Base-by-base conservation (phyloP, 1,139 yeast genomes). In the Sugiyamaella japonica region DNA sequence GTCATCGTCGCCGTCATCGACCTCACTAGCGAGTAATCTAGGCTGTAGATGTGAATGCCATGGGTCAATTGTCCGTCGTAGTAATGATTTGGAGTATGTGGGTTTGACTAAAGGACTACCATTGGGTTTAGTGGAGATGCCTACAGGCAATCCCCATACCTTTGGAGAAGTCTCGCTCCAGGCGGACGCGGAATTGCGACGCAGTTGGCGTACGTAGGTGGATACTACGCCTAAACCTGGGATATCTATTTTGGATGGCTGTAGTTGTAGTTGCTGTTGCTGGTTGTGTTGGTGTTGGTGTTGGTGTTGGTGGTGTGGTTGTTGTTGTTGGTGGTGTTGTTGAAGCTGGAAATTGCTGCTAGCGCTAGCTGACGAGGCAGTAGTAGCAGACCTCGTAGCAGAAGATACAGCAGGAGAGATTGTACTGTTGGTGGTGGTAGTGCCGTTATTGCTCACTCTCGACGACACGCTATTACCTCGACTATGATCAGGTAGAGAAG, bases 21-120 rank as follows among this genome's bases (percentile, higher is more conserved):
- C 84, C 68, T 87, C 95, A 12, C 86, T 82, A 1, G 93, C 93
- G 57, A 87, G 73, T 67, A 86, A 76, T 55, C 90, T 77, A n/a
- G 88, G 89, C 53, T 83, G 81, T 61, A 86, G 75, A 65, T 83
- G 89, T 3, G 91, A 88, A 66, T 86, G 93, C 59, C 85, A 83
- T 64, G 86, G 78, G 59, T 85, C 90, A 58, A 83, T 68, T 31
- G 72, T 69, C 32, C 68, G 60, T 47, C 68, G 64, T 52, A 66
- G 59, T 48, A 59, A 54, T 13, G 62, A 60, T 13, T 68, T 67
- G 5, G 70, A 63, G 43, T 66, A 63, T 9, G 61, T 58, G 17
- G 61, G 52, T 34, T 54, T 63, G 69, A 73, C 64, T 8, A 49
- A 17, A 5, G 47, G 29, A 28, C 39, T 25, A 9, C 52, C 52